Conservation (phyloP, 2,329 filamentous ascomycete genomes). For the Cadophora malorum region DNA sequence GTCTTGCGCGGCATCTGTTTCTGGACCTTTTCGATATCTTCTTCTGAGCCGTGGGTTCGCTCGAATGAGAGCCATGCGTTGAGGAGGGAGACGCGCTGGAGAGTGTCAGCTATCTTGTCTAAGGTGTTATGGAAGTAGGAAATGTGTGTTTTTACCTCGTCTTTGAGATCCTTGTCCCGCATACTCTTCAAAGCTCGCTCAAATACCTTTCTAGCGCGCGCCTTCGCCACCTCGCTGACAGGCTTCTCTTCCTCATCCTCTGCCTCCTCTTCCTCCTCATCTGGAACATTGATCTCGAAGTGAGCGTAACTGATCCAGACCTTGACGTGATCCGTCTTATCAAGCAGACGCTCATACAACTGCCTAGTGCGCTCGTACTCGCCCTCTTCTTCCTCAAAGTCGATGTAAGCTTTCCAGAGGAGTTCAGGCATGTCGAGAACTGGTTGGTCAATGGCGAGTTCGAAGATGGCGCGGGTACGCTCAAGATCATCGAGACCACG, state of each 20-base stretch:
- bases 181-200: conserved; percentile 83
- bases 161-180: conserved; percentile 89
- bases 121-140: conserved; percentile 34
- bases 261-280: conserved; percentile 67
- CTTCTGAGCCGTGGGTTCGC: conserved; percentile 76
- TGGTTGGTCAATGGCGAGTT: conserved; percentile 83
- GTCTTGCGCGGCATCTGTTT: conserved; percentile 92
- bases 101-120: conserved; percentile 3
- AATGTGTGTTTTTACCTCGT: conserved; percentile 62
- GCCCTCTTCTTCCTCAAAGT: conserved; percentile 95
- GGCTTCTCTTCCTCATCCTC: conserved; percentile 63
- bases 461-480: conserved; percentile 87
- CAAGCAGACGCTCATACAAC: conserved; percentile 87
- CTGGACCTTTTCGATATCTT: conserved; percentile 82
- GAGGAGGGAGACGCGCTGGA: conserved; percentile 80
- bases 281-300: conserved; percentile 94
- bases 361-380: conserved; percentile 83
- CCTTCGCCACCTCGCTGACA: conserved; percentile 84
- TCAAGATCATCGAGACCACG: conserved; percentile 89
- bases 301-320: conserved; percentile 99
- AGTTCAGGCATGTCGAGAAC: conserved; percentile 96
- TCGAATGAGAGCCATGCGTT: conserved; percentile 95
- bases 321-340: conserved; percentile 98
- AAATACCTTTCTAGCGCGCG: conserved; percentile 82
- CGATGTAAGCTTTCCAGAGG: conserved; percentile 97